Conservation (phyloP, 2,329 filamentous ascomycete genomes). For the Colletotrichum sp. region DNA sequence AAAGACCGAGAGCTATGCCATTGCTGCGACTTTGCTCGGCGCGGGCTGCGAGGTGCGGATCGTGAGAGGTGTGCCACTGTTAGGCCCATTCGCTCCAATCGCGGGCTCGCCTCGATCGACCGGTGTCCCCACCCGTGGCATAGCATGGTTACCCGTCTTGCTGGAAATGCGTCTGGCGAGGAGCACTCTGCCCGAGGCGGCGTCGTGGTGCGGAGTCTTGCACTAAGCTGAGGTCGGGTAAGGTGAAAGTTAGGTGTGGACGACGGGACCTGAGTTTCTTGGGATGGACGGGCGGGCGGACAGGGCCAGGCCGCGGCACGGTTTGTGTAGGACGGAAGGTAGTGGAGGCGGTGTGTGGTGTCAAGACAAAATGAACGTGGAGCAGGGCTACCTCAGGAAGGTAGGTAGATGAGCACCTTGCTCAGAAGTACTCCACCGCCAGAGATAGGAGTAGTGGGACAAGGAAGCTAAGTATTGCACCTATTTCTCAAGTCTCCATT, state of each 20-base stretch:
- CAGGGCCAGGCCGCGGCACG: neutral
- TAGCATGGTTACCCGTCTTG: neutral
- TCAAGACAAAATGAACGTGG: neutral
- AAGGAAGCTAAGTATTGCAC: neutral
- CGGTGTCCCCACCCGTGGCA: neutral
- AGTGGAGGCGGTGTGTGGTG: neutral
- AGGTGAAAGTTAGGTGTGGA: neutral
- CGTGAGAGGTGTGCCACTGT: neutral
- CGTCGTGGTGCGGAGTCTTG: neutral
- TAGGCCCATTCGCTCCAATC: slow-evolving; percentile 9
- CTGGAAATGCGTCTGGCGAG: neutral
- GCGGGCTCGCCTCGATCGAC: slow-evolving; percentile 10
- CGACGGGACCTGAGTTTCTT: neutral
- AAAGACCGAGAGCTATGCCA: neutral
- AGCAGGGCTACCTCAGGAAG: neutral
- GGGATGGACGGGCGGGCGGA: neutral
- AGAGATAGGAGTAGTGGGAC: neutral
- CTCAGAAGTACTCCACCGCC: fast-evolving
- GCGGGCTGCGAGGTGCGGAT: neutral
- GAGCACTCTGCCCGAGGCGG: neutral
- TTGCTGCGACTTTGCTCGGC: neutral
- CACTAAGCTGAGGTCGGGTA: neutral
- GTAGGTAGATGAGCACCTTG: neutral
- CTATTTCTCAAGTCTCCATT: neutral
- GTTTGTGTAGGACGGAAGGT: neutral